phyloP scores from a whole-genome alignment of 805 yeast genomes.

The Starmerella sp. region DNA sequence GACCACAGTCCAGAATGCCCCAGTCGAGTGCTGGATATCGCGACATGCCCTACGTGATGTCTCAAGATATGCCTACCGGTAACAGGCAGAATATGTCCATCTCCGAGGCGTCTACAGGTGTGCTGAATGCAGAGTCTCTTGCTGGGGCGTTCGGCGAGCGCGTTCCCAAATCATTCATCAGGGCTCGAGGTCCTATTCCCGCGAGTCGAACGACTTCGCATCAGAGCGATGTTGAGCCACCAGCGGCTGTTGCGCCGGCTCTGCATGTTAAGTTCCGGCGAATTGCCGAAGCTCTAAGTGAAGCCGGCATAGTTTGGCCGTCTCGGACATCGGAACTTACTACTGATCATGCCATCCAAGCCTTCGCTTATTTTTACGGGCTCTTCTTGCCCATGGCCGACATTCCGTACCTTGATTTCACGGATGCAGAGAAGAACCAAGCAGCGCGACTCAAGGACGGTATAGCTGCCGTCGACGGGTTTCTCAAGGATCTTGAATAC shows the following conservation, averaged over 20 bases:
- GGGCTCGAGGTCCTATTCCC: background rate
- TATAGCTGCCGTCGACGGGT: background rate
- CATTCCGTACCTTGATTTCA: background rate
- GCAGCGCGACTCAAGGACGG: background rate
- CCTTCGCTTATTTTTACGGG: conserved; percentile 1
- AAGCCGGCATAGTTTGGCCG: conserved; percentile 2
- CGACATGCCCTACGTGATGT: background rate
- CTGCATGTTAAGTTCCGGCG: background rate
- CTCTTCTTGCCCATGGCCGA: conserved; percentile 1
- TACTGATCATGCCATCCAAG: background rate
- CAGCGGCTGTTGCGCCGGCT: background rate
- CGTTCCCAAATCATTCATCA: background rate
- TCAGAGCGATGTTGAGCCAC: background rate
- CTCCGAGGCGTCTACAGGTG: background rate
- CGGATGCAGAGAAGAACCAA: background rate
- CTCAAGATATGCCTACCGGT: background rate
- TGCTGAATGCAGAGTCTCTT: background rate
- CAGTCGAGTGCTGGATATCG: conserved; percentile 1
- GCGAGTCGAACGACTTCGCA: background rate
- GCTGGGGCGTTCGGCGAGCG: background rate
- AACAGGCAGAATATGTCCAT: background rate
- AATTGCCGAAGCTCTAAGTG: background rate
- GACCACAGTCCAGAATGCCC: background rate
- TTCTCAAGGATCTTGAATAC: background rate
- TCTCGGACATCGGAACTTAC: background rate